phyloP scores from a whole-genome alignment of 768 basidiomycete genomes.

The Tricholoma matsutake region DNA sequence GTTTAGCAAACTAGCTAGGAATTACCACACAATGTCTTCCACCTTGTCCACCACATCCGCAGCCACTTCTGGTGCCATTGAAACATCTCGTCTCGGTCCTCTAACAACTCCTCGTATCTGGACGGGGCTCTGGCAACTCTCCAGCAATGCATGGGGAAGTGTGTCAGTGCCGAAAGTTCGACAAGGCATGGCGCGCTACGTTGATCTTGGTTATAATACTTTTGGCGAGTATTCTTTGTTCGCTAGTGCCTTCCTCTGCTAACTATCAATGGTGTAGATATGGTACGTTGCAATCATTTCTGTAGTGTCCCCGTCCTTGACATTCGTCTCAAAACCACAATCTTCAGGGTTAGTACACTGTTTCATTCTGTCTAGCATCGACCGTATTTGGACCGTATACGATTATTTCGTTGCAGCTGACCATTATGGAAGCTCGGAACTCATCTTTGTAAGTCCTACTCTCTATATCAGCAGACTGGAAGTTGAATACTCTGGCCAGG shows the following conservation, averaged over 20 bases:
- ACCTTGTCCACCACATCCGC: conserved; percentile 9
- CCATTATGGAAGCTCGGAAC: conserved; percentile 83
- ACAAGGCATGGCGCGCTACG: conserved; percentile 62
- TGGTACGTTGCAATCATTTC: conserved; percentile 38
- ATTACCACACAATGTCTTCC: conserved; percentile 6
- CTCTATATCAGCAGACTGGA: conserved; percentile 10
- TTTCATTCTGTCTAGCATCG: conserved; percentile 39
- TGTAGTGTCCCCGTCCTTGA: conserved; percentile 3
- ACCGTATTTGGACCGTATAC: no score
- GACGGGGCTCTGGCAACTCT: conserved; percentile 84
- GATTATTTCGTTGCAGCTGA: conserved; percentile 51
- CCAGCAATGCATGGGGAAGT: conserved; percentile 83
- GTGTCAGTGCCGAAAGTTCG: conserved; percentile 64
- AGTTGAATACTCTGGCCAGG: conserved; percentile 40
- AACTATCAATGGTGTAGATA: conserved; percentile 36
- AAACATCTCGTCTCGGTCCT: conserved; percentile 46
- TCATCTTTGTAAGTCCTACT: conserved; percentile 61
- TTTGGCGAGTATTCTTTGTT: conserved; percentile 43
- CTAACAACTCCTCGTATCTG: conserved; percentile 62
- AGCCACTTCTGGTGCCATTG: background rate
- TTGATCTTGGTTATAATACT: conserved; percentile 58
- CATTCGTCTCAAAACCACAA: background rate
- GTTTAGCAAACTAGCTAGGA: background rate
- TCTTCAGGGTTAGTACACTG: conserved; percentile 12
- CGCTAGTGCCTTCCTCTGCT: background rate